These are phyloP conservation scores for Leccinum longicurvipes DNA, from an alignment of 768 basidiomycete genomes.

Conservation along the genomic window DNA sequence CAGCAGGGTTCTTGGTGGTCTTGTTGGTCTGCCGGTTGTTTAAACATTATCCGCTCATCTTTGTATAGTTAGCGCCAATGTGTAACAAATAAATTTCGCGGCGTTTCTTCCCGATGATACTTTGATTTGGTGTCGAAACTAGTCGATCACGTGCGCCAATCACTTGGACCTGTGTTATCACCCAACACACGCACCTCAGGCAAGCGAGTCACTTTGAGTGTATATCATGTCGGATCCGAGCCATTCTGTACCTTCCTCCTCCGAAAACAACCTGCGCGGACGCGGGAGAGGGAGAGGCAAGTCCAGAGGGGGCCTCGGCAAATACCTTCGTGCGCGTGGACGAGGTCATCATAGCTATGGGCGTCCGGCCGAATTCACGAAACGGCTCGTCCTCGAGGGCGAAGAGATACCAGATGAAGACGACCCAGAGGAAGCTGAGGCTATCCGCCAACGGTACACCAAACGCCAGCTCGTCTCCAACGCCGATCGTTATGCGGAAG, in stretches of 20 bases:
- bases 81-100: slow-evolving; percentile 3
- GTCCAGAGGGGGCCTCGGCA: slow-evolving; percentile 68
- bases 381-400: slow-evolving; percentile 58
- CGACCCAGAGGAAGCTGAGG: slow-evolving; percentile 45
- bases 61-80: slow-evolving; percentile 18
- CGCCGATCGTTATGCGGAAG: slow-evolving; percentile 70
- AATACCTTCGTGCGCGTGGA: slow-evolving; percentile 70
- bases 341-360: slow-evolving; percentile 51
- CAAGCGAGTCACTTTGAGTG: neutral
- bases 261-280: slow-evolving; percentile 18
- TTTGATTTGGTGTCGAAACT: neutral
- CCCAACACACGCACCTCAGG: neutral
- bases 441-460: slow-evolving; percentile 48
- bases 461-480: slow-evolving; percentile 64
- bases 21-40: neutral
- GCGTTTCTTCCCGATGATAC: neutral
- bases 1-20: neutral
- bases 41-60: neutral
- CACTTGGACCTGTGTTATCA: neutral
- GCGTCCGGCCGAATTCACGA: slow-evolving; percentile 63
- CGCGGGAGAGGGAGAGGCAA: slow-evolving; percentile 52
- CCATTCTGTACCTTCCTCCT: slow-evolving; percentile 3
- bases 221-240: slow-evolving; percentile 13
- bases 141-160: neutral
- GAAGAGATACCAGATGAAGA: slow-evolving; percentile 39